phyloP scores from a whole-genome alignment of 225 moss, liverwort and hornwort species.

The Lunularia cruciata region DNA sequence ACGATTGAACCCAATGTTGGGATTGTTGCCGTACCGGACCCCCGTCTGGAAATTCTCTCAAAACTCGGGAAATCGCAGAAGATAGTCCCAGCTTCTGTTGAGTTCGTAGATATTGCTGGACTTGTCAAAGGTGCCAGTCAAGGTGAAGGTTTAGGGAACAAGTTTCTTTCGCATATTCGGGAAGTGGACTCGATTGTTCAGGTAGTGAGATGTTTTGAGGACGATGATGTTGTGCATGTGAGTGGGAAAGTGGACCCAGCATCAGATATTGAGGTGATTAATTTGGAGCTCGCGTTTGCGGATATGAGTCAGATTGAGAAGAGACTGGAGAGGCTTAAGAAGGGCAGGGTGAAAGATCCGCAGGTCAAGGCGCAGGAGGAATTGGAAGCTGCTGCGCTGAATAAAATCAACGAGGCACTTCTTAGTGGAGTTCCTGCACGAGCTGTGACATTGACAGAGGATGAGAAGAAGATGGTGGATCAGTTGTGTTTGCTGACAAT shows the following conservation, averaged over 20 bases:
- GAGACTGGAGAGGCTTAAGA: conserved; percentile 89
- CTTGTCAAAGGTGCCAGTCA: conserved; percentile 98
- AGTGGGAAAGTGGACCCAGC: conserved; percentile 92
- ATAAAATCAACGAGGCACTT: conserved; percentile 82
- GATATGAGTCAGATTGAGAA: conserved; percentile 98
- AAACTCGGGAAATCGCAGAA: conserved; percentile 87
- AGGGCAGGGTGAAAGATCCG: conserved; percentile 91
- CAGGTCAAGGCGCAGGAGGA: conserved; percentile 92
- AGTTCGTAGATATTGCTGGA: conserved; percentile 97
- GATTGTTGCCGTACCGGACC: conserved; percentile 87
- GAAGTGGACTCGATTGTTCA: conserved; percentile 97
- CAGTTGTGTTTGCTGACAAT: conserved; percentile 95
- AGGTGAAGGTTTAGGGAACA: conserved; percentile 98
- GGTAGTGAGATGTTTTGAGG: conserved; percentile 98
- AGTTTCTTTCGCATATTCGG: conserved; percentile 93
- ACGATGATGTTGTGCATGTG: conserved; percentile 93
- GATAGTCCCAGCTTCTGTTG: conserved; percentile 76
- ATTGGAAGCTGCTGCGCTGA: conserved; percentile 61
- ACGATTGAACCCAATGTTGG: conserved; percentile 97
- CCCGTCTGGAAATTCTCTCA: conserved; percentile 69
- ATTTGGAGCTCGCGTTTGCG: conserved; percentile 90
- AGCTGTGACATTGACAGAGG: conserved; percentile 72
- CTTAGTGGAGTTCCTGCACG: conserved; percentile 77
- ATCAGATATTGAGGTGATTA: conserved; percentile 93
- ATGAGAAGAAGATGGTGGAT: conserved; percentile 70